Base-by-base conservation (phyloP, 176 grass and related monocot genomes). In the Oryza glumipatula region DNA sequence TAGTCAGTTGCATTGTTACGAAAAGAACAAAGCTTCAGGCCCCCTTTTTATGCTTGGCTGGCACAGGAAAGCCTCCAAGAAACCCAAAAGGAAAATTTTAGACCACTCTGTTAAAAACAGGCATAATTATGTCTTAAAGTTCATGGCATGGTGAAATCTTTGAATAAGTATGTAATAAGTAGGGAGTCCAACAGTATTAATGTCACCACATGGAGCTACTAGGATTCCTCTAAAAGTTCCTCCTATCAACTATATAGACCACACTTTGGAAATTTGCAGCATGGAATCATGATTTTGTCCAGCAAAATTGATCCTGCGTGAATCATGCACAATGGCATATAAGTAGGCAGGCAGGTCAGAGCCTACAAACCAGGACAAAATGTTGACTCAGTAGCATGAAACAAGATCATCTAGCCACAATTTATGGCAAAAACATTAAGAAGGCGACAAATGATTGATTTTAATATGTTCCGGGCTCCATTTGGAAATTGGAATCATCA, bases 151-250 rank as follows among this genome's bases (percentile, higher is more conserved):
- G 36, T 38, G 36, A 38, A 38, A 38, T 38, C 36, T 38, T 38
- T 38, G 36, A 38, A 38, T 32, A 32, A 38, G 39, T 41, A n/a
- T 15, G 65, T 65, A 83, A 24, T 70, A 44, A 14, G 65, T 11
- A 76, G 3, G 3, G 51, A n/a, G 58, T 21, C 39, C 21, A 56
- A 38, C 67, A 78, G 1, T 39, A 58, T 86, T 44, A 61, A 68
- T 32, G 9, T n/a, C 46, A 80, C 35, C 70, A 72, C 67, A 82
- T 54, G 39, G 72, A 73, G 70, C 76, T 75, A 68, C 9, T 47
- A 51, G 44, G 74, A 10, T 21, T 49, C 49, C 68, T 76, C 9
- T 23, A 23, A 74, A 83, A 2, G 82, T 43, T 9, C 32, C 39
- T 9, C 63, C 39, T 79, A 51, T 41, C 30, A 23, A n/a, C 68